Conservation (phyloP, 2,329 filamentous ascomycete species). For the Claviceps pazoutovae region DNA sequence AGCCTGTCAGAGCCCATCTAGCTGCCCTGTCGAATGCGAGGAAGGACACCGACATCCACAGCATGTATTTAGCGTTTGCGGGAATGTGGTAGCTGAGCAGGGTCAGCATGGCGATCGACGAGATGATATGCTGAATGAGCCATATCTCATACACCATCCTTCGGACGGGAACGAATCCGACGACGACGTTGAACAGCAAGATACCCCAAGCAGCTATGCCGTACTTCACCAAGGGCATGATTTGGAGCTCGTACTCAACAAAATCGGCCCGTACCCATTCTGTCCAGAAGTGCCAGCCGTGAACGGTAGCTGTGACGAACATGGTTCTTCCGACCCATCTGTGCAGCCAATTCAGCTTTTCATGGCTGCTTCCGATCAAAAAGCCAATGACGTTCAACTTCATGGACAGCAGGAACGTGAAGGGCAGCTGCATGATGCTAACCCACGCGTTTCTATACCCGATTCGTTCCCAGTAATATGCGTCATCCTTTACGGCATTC, state of each 20-base stretch:
- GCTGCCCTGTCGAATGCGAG: conserved; percentile 48
- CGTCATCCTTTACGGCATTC: conserved; percentile 34
- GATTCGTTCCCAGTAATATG: conserved; percentile 48
- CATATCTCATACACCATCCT: conserved; percentile 57
- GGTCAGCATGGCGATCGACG: conserved; percentile 47
- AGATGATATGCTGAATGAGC: conserved; percentile 51
- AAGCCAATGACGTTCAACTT: conserved; percentile 46
- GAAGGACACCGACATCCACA: conserved; percentile 52
- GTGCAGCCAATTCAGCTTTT: conserved; percentile 60
- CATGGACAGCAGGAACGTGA: conserved; percentile 48
- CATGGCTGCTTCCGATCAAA: conserved; percentile 49
- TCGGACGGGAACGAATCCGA: conserved; percentile 49
- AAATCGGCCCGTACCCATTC: conserved; percentile 49
- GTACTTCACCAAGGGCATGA: conserved; percentile 52
- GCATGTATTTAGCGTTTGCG: conserved; percentile 39
- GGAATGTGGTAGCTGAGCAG: conserved; percentile 52
- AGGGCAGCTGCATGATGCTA: conserved; percentile 47
- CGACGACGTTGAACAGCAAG: conserved; percentile 50
- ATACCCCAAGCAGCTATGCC: conserved; percentile 54
- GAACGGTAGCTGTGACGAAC: conserved; percentile 52
- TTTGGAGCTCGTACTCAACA: conserved; percentile 40
- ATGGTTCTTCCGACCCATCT: conserved; percentile 58
- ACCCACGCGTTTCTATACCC: conserved; percentile 57
- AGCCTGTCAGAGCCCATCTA: conserved; percentile 32
- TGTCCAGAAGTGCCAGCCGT: conserved; percentile 55